These are phyloP conservation scores for Excoecaria cochinchinensis DNA, from an alignment of 345 rosid genomes.

Conservation along the genomic window DNA sequence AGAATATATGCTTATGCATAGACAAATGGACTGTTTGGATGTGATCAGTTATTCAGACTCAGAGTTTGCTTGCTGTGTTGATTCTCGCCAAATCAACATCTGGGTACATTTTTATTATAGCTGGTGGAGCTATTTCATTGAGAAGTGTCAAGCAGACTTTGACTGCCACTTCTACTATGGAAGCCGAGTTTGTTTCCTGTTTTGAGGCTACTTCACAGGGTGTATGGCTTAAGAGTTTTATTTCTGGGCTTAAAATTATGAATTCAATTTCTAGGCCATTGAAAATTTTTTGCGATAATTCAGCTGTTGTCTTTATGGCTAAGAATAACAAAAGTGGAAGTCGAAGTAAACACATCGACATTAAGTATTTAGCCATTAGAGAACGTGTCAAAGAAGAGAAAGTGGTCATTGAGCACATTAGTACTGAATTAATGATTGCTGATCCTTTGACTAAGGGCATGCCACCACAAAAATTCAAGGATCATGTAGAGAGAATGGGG, in stretches of 20 bases:
- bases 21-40: not conserved
- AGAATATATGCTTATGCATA: not conserved
- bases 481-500: not conserved
- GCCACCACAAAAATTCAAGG: not conserved
- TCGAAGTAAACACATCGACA: constrained; percentile 1
- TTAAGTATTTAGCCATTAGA: not conserved
- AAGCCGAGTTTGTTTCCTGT: no score
- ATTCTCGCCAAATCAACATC: not conserved
- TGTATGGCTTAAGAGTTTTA: no score
- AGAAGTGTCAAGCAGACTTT: not conserved
- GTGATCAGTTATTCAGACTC: not conserved
- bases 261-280: no score
- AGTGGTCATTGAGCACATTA: not conserved
- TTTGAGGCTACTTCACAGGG: no score
- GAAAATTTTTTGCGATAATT: no score
- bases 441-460: not conserved
- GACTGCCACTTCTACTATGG: constrained; percentile 3
- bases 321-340: constrained; percentile 5
- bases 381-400: not conserved
- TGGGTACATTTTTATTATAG: not conserved
- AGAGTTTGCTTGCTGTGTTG: not conserved
- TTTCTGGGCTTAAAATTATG: no score
- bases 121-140: constrained; percentile 3
- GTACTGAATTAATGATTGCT: not conserved
- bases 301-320: no score